Base-by-base conservation (phyloP, 2,329 filamentous ascomycete genomes). In the Cordyceps cateniannulata region DNA sequence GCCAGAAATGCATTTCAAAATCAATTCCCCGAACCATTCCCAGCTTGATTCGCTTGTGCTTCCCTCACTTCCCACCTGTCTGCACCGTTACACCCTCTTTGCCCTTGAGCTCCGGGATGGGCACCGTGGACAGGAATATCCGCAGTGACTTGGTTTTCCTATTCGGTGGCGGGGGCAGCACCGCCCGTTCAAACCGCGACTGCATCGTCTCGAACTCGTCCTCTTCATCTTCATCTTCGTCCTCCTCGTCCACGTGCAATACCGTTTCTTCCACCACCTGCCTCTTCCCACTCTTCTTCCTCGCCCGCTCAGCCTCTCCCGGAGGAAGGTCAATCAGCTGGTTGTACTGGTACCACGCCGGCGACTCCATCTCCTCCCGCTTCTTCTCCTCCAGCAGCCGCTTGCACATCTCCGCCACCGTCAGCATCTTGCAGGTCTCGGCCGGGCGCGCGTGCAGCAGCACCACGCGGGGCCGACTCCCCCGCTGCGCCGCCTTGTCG, bases 401-500 rank as follows among this genome's bases (percentile, higher is more conserved):
- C 70, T 88, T 87, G 60, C 79, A 80, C 42, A 89, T 85, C 71
- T 91, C 88, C 49, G 80, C 79, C 50, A 35, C 32, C 32, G 32
- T 35, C 32, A 35, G 32, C 32, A 35, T 35, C 32, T 35, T 35
- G 32, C 32, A 35, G 8, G 32, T 35, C 32, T 35, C 32, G 10
- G 32, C 32, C 32, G 32, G 74, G 22, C 79, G 78, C 35, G 81
- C 80, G 66, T 83, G 77, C 20, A 85, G 71, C 44, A 85, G 69
- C n/a, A 76, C 76, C 16, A 78, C 67, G 10, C 72, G 70, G 51
- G 68, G 66, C 25, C 45, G n/a, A n/a, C n/a, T n/a, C n/a, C n/a
- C n/a, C 40, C 1, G 9, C 22, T 7, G 20, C 22, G 20, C 51
- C 14, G 16, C 12, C 52, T 38, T 10, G 7, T 25, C 27, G 32